Evolutionary conservation across 2,329 filamentous ascomycete species (phyloP).

Genomic region (Phoma herbarum): DNA sequence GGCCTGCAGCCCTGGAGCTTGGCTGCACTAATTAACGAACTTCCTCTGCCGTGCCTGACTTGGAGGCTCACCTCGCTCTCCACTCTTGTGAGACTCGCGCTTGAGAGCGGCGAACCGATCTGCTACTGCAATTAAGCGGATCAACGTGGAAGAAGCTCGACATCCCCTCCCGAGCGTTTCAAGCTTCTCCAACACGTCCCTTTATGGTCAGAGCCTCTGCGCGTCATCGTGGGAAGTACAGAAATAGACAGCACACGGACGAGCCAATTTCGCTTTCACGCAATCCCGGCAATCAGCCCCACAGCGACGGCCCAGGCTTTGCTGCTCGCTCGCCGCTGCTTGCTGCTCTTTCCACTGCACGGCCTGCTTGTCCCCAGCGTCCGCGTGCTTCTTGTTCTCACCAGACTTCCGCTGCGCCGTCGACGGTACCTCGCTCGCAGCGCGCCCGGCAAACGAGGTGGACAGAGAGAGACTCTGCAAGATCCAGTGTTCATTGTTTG

Average conservation of each 20-base stretch:
- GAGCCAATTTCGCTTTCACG: constrained; percentile 29
- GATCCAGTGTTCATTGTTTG: constrained; percentile 3
- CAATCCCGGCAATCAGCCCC: constrained; percentile 25
- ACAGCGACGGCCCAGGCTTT: constrained; percentile 12
- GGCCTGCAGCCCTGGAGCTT: constrained; percentile 10
- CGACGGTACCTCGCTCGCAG: constrained; percentile 29
- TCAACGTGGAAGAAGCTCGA: constrained; percentile 2
- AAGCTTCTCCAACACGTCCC: neutral
- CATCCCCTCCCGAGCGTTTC: constrained; percentile 9
- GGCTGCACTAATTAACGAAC: constrained; percentile 2
- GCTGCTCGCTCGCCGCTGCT: constrained; percentile 18
- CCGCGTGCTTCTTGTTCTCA: constrained; percentile 19
- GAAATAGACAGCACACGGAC: constrained; percentile 19
- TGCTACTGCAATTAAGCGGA: neutral
- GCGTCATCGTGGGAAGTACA: constrained; percentile 12
- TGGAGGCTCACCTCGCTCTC: neutral
- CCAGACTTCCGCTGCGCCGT: constrained; percentile 45
- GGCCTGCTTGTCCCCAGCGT: constrained; percentile 18
- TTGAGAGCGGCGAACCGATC: neutral
- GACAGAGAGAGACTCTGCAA: neutral
- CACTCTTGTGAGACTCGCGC: constrained; percentile 1
- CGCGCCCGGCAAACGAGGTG: constrained; percentile 12
- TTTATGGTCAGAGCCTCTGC: constrained; percentile 10
- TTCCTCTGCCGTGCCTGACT: constrained; percentile 9
- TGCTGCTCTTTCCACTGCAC: constrained; percentile 20